Evolutionary conservation across 2,329 filamentous ascomycete species (phyloP).

Genomic region (Cladosporium colombiae): DNA sequence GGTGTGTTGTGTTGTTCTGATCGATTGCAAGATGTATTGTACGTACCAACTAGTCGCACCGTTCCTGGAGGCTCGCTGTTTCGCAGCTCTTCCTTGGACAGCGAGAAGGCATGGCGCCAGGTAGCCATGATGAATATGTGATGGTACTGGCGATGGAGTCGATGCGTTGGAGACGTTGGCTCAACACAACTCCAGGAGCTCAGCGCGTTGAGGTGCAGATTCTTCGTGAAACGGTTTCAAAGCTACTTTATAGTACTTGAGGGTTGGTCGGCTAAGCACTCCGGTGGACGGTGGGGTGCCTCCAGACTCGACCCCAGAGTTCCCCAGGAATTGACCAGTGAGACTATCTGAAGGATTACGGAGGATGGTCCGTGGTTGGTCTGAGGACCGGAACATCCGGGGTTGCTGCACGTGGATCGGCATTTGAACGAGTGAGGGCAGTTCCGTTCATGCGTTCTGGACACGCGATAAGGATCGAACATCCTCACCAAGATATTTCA

Average conservation of each 20-base stretch:
- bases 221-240: neutral
- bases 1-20: neutral
- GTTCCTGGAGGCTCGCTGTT: slow-evolving; percentile 45
- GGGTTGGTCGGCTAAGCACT: neutral
- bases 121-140: slow-evolving; percentile 36
- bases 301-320: slow-evolving; percentile 1
- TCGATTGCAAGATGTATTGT: neutral
- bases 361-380: neutral
- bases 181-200: neutral
- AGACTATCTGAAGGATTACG: neutral
- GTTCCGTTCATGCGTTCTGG: neutral
- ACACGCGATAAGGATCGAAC: neutral
- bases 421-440: neutral
- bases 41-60: slow-evolving; percentile 40
- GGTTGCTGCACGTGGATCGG: neutral
- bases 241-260: slow-evolving; percentile 13
- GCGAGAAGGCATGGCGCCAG: slow-evolving; percentile 39
- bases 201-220: neutral
- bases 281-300: slow-evolving; percentile 1
- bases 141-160: neutral
- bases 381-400: neutral
- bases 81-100: slow-evolving; percentile 43
- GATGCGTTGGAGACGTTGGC: neutral
- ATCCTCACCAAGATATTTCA: neutral
- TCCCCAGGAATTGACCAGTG: neutral